Evolutionary conservation across 352 stramenopile genomes (phyloP), one percentile per base, ranked within the genome.

Genomic region (Phytopythium sindhum): DNA sequence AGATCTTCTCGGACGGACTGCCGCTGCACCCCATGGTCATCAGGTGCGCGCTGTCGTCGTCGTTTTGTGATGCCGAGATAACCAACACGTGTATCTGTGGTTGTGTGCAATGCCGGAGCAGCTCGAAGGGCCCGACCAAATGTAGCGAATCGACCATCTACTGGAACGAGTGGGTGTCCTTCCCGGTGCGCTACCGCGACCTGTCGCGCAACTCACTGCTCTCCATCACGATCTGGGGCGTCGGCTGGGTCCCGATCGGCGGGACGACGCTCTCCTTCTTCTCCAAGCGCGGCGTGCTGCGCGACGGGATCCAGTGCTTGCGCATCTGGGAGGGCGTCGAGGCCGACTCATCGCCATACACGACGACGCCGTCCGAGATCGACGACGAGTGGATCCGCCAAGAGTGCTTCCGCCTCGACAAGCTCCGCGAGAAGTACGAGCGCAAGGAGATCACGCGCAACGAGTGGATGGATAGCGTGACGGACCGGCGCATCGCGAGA

Each of bases 381-480:
- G 70, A 89, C 58, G 83, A 90, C 55, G 81, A 91, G 48, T 93
- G 83, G 82, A 63, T 78, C 17, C 65, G 74, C 17, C 82, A 92
- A 48, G 79, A 96, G 58, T 88, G 78, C 37, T 95, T 92, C 35
- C 83, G 86, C 28, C 76, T 96, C 35, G 85, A 95, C 70, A 96
- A 97, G 64, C 81, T 91, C 2, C 80, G 85, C 12, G 90, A 98
- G 63, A 90, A 89, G 67, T 96, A 96, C 70, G 89, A 95, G 39
- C 88, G 89, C 58, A 93, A 93, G 37, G 83, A 96, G 51, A 93
- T 96, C 53, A 65, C 78, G 28, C 78, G 80, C 23, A 92, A 94
- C 66, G 87, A 96, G 64, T 98, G 91, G 92, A 94, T 98, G 73
- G 92, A 98, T 63, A 88, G 84, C 57, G 84, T 96, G 45, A 96